These are phyloP conservation scores for Pythium volutum DNA, from an alignment of 352 stramenopile species.

Conservation along the genomic window DNA sequence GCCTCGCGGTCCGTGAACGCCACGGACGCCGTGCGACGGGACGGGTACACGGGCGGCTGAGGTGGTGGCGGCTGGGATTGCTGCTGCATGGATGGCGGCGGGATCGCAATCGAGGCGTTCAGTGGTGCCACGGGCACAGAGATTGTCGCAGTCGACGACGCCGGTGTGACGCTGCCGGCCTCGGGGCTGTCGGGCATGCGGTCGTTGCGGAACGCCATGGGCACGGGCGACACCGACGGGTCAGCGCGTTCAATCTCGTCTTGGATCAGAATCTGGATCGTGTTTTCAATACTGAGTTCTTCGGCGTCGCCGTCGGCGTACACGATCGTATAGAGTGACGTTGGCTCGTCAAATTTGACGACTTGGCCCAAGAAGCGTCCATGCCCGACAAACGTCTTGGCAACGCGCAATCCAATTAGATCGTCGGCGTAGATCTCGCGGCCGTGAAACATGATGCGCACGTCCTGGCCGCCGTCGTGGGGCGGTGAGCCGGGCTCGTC, in stretches of 20 bases:
- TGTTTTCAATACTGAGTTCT: conserved; percentile 70
- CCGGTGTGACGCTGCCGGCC: conserved; percentile 16
- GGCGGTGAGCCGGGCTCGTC: conserved; percentile 28
- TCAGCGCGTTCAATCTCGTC: conserved; percentile 81
- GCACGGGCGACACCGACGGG: conserved; percentile 39
- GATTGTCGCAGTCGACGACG: conserved; percentile 19
- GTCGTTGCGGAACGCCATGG: conserved; percentile 20
- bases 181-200: conserved; percentile 24
- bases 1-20: conserved; percentile 72
- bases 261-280: conserved; percentile 83
- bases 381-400: conserved; percentile 77
- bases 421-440: conserved; percentile 72
- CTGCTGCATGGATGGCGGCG: conserved; percentile 9
- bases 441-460: conserved; percentile 71
- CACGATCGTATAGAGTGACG: conserved; percentile 71
- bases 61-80: not conserved
- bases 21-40: conserved; percentile 21
- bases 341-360: conserved; percentile 78
- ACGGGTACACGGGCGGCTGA: conserved; percentile 14
- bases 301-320: conserved; percentile 83
- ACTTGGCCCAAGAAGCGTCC: conserved; percentile 85
- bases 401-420: conserved; percentile 76
- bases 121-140: conserved; percentile 23
- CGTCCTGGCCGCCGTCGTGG: conserved; percentile 35
- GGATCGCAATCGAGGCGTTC: conserved; percentile 4